Evolutionary conservation across 2,329 filamentous ascomycete species (phyloP).

Genomic region (Cercospora sesami): DNA sequence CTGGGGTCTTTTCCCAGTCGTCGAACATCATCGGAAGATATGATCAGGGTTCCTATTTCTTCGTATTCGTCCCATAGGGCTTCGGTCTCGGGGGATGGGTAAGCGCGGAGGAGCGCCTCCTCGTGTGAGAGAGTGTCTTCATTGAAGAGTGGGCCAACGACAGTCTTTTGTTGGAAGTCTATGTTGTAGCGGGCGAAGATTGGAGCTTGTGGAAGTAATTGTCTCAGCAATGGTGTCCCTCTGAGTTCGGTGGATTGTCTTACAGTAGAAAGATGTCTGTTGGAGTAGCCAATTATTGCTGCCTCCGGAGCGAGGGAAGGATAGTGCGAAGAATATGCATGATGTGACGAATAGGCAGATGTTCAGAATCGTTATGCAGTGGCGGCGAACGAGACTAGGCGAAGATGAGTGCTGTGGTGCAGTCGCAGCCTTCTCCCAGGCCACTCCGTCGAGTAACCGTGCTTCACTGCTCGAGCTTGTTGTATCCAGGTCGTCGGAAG

Average conservation of each 20-base stretch:
- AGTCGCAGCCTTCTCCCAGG: slow-evolving; percentile 5
- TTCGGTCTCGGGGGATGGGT: not conserved
- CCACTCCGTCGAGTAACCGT: not conserved
- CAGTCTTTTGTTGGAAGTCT: slow-evolving; percentile 1
- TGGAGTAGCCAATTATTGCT: slow-evolving; percentile 7
- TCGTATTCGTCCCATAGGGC: not conserved
- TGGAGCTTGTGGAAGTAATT: not conserved
- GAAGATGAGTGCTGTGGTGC: not conserved
- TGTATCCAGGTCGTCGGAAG: not conserved
- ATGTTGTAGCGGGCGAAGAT: slow-evolving; percentile 5
- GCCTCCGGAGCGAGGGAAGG: not conserved
- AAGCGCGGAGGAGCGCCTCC: slow-evolving; percentile 2
- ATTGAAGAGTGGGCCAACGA: slow-evolving; percentile 9
- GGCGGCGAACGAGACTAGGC: not conserved
- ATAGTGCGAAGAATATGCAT: not conserved
- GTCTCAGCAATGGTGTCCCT: not conserved
- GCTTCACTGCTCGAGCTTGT: not conserved
- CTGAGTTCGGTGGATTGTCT: not conserved
- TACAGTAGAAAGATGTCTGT: slow-evolving; percentile 4
- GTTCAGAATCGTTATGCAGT: slow-evolving; percentile 2
- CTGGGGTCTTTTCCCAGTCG: not conserved
- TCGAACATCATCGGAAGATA: slow-evolving; percentile 1
- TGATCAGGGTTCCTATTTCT: slow-evolving; percentile 8
- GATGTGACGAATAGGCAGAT: slow-evolving; percentile 2
- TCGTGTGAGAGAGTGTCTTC: not conserved